Base-by-base conservation (phyloP, 495 filamentous ascomycete genomes). In the Pseudomonodictys pantanalensis region DNA sequence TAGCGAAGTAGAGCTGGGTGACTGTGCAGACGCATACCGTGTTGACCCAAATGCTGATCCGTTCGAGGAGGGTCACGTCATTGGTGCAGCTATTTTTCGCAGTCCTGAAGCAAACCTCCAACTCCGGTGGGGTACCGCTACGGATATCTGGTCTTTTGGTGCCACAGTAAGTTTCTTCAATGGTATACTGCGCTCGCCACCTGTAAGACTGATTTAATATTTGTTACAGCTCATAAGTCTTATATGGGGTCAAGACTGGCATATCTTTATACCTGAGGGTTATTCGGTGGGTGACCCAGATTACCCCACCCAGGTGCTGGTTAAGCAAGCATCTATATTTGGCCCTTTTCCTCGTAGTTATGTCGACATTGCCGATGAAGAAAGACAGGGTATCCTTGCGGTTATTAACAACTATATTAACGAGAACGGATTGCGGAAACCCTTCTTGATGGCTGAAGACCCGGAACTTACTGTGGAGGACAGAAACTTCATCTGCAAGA, bases 101-200 rank as follows among this genome's bases (percentile, higher is more conserved):
- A 74, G 72, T 57, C 73, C 75, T 39, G 75, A 78, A 63, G 72
- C 69, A 11, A 66, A 62, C 7, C 53, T 76, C 3, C 64, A 68
- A 39, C 66, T 75, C n/a, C 48, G 33, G 22, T 77, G 66, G 74
- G 65, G 58, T 22, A 72, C 74, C 50, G 28, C 65, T 25, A 76
- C 75, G 5, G 77, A 78, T 53, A 76, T 78, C 52, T 80, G 74
- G 76, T 77, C 74, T 32, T 72, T 77, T 61, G 72, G 75, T 26
- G 67, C 65, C 44, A 71, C 69, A 24, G 69, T 62, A 69, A 67
- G 68, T 65, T 55, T 18, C 56, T 48, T 51, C 33, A 47, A 57
- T 35, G 20, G n/a, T 3, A 4, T 11, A 18, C 26, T 22, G 8
- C 12, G 23, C 10, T 46, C 20, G 8, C 15, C 29, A 15, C 28